Percentiles rank a stretch among this genome's conserved stretches.
Conservation (phyloP, 768 basidiomycete species). For the Cystofilobasidium macerans region DNA sequence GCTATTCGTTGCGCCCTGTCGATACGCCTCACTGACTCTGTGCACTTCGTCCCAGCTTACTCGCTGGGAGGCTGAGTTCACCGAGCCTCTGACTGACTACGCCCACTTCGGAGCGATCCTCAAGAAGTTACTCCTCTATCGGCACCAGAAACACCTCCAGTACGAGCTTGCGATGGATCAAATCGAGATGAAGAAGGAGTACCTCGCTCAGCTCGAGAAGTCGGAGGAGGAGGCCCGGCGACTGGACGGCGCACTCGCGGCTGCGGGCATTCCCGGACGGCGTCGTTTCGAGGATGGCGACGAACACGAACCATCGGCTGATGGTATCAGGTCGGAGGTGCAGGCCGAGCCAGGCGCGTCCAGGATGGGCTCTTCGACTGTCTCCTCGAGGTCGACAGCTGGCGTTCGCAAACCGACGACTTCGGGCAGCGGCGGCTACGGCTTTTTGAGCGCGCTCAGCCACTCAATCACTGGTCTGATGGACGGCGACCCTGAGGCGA, state of each 20-base stretch:
- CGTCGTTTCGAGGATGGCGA: neutral
- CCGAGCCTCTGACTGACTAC: conserved; percentile 92
- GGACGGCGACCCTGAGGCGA: conserved; percentile 95
- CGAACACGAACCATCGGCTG: neutral
- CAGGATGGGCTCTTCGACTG: neutral
- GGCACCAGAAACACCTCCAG: conserved; percentile 96
- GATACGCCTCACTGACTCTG: too few species aligned
- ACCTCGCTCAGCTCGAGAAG: conserved; percentile 79
- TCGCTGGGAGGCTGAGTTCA: conserved; percentile 87
- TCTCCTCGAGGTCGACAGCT: neutral
- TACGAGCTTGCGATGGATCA: conserved; percentile 91
- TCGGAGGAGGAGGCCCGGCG: conserved; percentile 82
- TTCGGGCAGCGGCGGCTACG: conserved; percentile 11
- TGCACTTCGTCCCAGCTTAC: conserved; percentile 53
- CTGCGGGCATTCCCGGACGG: conserved; percentile 17
- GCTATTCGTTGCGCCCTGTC: too few species aligned
- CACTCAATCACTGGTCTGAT: conserved; percentile 97
- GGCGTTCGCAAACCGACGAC: neutral
- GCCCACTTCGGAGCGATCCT: conserved; percentile 88
- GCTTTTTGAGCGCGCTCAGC: conserved; percentile 71
- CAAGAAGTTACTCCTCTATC: conserved; percentile 82
- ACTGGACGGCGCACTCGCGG: conserved; percentile 68
- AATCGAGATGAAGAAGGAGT: conserved; percentile 70
- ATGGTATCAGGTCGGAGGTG: neutral
- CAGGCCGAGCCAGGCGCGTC: neutral